Base-by-base conservation (phyloP, 805 yeast genomes). In the Kuraishia floccosa region DNA sequence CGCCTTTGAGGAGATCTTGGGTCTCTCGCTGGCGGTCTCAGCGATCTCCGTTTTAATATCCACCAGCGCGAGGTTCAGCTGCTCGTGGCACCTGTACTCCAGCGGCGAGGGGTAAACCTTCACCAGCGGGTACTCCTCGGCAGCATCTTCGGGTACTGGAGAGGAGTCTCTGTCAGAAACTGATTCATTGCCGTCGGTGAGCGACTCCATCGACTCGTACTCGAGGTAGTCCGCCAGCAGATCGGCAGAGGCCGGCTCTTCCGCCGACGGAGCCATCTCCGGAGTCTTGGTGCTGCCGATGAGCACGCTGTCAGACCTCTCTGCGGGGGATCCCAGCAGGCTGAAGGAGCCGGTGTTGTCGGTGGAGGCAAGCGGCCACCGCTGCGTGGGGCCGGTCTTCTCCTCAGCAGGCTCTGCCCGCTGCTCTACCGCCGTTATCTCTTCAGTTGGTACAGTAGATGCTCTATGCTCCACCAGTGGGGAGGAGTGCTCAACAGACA, bases 21-120 rank as follows among this genome's bases (percentile, higher is more conserved):
- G 23, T 13, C 15, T 20, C 31, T 29, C 22, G 26, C 25, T 15
- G 12, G 30, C 10, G 19, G 27, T 18, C 24, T 22, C 8, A n/a
- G 25, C 20, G 17, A 26, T 27, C 19, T 25, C 15, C 17, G 16
- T 20, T 12, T 24, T 28, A 8, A 22, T 24, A 22, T 43, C 43
- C 7, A 49, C 42, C 23, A 49, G 33, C 2, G 56, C 49, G 12
- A 52, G 34, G 30, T 50, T 50, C 17, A 45, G 37, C 25, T 42
- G 43, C 16, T 39, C 47, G 31, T 43, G 47, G 40, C 41, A 47
- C 22, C 56, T 40, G 33, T 50, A 52, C 20, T 46, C 49, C 15
- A 32, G 24, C 24, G 17, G 28, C 11, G 13, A 18, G 10, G 30
- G 24, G 30, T 16, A 26, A 14, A 20, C 22, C 9, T 19, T 7